Conservation (phyloP, 768 basidiomycete genomes). For the Suillus fuscotomentosus region DNA sequence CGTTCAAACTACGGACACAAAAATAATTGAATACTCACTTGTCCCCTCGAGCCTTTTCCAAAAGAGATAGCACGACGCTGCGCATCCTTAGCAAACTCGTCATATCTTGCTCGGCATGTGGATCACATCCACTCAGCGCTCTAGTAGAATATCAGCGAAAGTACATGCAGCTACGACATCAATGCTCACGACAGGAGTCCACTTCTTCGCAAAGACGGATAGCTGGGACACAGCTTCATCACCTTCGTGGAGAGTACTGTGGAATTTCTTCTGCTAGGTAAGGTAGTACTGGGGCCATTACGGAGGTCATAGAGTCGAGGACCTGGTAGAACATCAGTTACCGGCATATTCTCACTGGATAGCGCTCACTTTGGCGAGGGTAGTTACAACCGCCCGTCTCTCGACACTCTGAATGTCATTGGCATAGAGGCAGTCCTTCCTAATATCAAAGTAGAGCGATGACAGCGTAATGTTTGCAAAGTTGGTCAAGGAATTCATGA, state of each 20-base stretch:
- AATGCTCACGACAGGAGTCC: conserved; percentile 63
- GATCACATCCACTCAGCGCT: conserved; percentile 61
- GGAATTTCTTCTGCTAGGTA: conserved; percentile 92
- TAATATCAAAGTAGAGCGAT: conserved; percentile 88
- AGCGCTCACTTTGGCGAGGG: conserved; percentile 61
- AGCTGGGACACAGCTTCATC: conserved; percentile 22
- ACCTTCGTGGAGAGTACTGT: conserved; percentile 34
- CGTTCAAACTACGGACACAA: conserved; percentile 4
- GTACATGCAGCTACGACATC: neutral
- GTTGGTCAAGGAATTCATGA: conserved; percentile 65
- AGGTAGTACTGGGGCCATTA: conserved; percentile 85
- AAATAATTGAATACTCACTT: conserved; percentile 49
- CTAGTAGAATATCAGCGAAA: conserved; percentile 35
- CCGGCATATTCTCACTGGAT: neutral
- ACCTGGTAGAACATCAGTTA: conserved; percentile 40
- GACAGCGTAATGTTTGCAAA: conserved; percentile 87
- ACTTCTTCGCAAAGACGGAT: conserved; percentile 73
- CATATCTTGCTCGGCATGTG: conserved; percentile 61
- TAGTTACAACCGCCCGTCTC: conserved; percentile 66
- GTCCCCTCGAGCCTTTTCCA: conserved; percentile 74
- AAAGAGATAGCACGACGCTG: conserved; percentile 54
- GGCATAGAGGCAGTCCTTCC: conserved; percentile 88
- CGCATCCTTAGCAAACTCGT: conserved; percentile 58
- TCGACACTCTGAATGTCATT: conserved; percentile 46
- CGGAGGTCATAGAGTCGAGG: conserved; percentile 60